Base-by-base conservation (phyloP, 768 basidiomycete species). In the Austroboletus eburneus region DNA sequence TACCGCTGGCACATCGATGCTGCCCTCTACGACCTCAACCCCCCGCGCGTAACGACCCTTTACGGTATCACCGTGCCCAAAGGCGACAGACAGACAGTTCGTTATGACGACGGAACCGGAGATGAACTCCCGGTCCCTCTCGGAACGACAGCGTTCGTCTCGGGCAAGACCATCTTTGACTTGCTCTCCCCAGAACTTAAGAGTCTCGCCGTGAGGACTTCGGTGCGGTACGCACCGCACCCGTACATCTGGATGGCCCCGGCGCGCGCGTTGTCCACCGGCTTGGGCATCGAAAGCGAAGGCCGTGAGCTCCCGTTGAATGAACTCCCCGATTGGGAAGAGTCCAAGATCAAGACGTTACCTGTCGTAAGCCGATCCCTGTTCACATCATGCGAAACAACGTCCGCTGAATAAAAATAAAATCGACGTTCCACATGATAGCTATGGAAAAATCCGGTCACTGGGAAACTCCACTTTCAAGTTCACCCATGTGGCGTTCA, bases 1-100 rank as follows among this genome's bases (percentile, higher is more conserved):
- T 92, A 91, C 65, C 74, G 91, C 40, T 92, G 91, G 90, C 89
- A 94, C 64, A 92, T 93, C 65, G 91, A 93, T 55, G 91, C 92
- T 1, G 89, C 89, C 2, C 67, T 91, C 30, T 88, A 87, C 61
- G 80, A 84, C 45, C 72, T 85, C 12, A 78, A 80, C 21, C 87
- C 87, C 16, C 91, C 91, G 4, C 83, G 76, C 52, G 91, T 88
- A 34, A 94, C 92, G 5, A 89, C 90, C 1, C 78, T 94, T 18
- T 91, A 91, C 55, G 88, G 82, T 1, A 73, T 93, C 51, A 71
- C 57, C 3, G 83, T 93, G 0, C 92, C 91, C 3, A 51, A 72
- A 20, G 91, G 89, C 2, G 58, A 69, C 10, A 58, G 51, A 17
- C 90, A 95, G 72, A 72, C 70, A 3, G 77, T 78, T 50, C 69